Evolutionary conservation across 768 basidiomycete genomes (phyloP).

Genomic region (Amanita phalloides): DNA sequence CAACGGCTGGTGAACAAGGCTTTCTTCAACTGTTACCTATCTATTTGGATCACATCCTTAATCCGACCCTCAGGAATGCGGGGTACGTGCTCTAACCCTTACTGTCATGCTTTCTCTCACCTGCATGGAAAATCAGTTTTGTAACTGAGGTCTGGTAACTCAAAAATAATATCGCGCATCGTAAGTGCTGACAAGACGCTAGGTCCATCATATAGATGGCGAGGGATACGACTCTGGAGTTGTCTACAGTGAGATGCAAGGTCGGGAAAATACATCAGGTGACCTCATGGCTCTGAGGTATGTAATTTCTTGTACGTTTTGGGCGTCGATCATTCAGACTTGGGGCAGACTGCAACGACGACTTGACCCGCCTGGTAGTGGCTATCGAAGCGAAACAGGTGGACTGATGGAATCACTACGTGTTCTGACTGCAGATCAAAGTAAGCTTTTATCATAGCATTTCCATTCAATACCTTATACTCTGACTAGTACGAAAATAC

Average conservation of each 20-base stretch:
- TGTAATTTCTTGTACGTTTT: slow-evolving; percentile 14
- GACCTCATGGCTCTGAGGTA: slow-evolving; percentile 86
- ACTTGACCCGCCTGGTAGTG: slow-evolving; percentile 75
- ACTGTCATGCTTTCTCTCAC: neutral
- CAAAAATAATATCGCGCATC: neutral
- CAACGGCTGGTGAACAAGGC: slow-evolving; percentile 91
- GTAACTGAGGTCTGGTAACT: slow-evolving; percentile 42
- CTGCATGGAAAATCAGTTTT: slow-evolving; percentile 24
- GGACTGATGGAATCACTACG: slow-evolving; percentile 90
- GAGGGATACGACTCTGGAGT: slow-evolving; percentile 92
- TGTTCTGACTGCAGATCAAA: slow-evolving; percentile 78
- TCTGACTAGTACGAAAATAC: slow-evolving; percentile 67
- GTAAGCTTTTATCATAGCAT: slow-evolving; percentile 27
- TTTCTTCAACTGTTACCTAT: slow-evolving; percentile 79
- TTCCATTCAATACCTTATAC: slow-evolving; percentile 1
- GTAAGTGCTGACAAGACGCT: slow-evolving; percentile 3
- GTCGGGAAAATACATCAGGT: slow-evolving; percentile 83
- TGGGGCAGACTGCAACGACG: slow-evolving; percentile 57
- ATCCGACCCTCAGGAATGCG: slow-evolving; percentile 86
- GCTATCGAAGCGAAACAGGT: slow-evolving; percentile 93
- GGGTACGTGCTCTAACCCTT: slow-evolving; percentile 39
- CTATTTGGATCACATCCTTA: slow-evolving; percentile 93
- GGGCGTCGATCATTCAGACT: slow-evolving; percentile 1
- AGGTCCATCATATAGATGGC: slow-evolving; percentile 93
- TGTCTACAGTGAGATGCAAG: slow-evolving; percentile 96